These are phyloP conservation scores for Entophlyctis luteolus DNA, from an alignment of 192 early-diverging fungal genomes.

Conservation along the genomic window DNA sequence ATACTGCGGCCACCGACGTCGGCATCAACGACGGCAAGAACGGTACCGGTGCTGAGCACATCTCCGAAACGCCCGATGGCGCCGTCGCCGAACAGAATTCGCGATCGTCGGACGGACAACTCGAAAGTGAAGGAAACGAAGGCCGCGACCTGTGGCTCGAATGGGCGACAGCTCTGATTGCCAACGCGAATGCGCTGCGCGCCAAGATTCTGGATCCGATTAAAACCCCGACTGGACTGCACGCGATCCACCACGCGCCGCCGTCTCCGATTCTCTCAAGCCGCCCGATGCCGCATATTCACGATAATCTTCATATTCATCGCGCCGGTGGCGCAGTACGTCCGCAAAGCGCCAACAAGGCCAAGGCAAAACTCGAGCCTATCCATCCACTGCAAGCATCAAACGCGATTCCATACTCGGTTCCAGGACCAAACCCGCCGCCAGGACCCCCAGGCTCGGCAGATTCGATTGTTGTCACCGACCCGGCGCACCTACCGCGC, in stretches of 20 bases:
- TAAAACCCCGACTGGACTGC: background rate
- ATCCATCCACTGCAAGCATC: background rate
- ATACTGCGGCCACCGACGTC: background rate
- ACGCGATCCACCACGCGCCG: background rate
- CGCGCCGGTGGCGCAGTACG: background rate
- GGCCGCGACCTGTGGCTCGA: background rate
- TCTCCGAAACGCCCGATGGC: background rate
- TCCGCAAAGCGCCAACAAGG: background rate
- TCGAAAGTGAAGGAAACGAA: background rate
- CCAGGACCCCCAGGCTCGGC: conserved; percentile 12
- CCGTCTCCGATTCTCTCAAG: background rate
- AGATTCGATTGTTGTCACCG: conserved; percentile 5
- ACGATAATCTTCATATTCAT: too few species aligned
- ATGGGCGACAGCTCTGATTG: conserved; percentile 6
- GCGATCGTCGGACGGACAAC: background rate
- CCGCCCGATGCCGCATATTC: too few species aligned
- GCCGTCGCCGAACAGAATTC: background rate
- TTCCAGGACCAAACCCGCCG: background rate
- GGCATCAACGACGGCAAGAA: background rate
- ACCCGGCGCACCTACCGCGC: conserved; percentile 12
- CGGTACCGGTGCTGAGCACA: background rate
- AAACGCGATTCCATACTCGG: conserved; percentile 18
- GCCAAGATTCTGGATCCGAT: background rate
- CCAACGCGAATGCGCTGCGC: background rate
- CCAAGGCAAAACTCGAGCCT: background rate